phyloP scores from a whole-genome alignment of 2,329 filamentous ascomycete species.

The Akanthomyces muscarius region DNA sequence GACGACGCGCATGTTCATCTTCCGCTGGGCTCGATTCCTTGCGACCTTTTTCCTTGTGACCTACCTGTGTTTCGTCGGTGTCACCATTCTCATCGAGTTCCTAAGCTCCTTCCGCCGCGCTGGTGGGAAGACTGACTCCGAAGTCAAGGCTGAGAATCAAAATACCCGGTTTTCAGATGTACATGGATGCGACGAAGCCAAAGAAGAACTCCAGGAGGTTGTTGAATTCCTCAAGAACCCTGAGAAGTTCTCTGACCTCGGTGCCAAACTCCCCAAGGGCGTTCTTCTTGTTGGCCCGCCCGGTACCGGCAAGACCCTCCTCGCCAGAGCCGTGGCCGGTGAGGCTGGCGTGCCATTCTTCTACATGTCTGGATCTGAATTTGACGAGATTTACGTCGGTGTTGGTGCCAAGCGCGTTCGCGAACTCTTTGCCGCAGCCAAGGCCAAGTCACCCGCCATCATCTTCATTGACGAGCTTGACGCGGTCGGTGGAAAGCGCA shows the following conservation, averaged over 20 bases:
- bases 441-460: slow-evolving; percentile 82
- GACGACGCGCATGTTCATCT: slow-evolving; percentile 70
- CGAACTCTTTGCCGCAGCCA: slow-evolving; percentile 81
- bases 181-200: slow-evolving; percentile 95
- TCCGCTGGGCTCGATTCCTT: slow-evolving; percentile 89
- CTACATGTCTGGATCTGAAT: slow-evolving; percentile 99
- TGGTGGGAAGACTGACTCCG: slow-evolving; percentile 67
- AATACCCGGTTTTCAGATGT: slow-evolving; percentile 89
- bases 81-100: slow-evolving; percentile 79
- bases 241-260: slow-evolving; percentile 86
- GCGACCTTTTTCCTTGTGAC: slow-evolving; percentile 71
- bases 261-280: slow-evolving; percentile 95
- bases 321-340: slow-evolving; percentile 91
- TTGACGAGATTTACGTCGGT: slow-evolving; percentile 97
- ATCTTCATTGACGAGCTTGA: slow-evolving; percentile 94
- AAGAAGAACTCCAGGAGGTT: slow-evolving; percentile 94
- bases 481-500: slow-evolving; percentile 90
- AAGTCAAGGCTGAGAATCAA: slow-evolving; percentile 90
- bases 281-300: slow-evolving; percentile 92
- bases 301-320: slow-evolving; percentile 93
- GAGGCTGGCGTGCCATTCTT: slow-evolving; percentile 98
- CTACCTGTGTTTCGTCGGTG: slow-evolving; percentile 73
- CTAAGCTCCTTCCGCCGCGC: slow-evolving; percentile 71
- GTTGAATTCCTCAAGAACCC: slow-evolving; percentile 95
- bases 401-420: slow-evolving; percentile 95